A percentile compares a stretch with the other conserved stretches of the same genome.
phyloP scores from a whole-genome alignment of 2,329 filamentous ascomycete species.

The Talaromyces sp. region DNA sequence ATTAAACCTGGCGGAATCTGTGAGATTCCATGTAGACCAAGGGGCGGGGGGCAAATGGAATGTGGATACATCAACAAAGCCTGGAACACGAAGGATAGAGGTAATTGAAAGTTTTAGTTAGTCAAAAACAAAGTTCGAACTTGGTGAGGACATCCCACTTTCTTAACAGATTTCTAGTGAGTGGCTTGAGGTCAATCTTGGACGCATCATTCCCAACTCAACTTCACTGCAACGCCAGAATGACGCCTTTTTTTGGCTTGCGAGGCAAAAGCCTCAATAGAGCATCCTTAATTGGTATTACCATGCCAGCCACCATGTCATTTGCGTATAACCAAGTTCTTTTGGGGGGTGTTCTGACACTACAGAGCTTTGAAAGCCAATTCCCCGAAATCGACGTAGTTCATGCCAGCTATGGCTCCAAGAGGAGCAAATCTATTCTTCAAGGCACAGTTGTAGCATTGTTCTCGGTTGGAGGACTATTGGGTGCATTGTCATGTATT shows the following conservation, averaged over 20 bases:
- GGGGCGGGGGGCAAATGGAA: too few relatives aligned
- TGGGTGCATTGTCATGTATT: not conserved
- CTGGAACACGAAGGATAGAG: too few relatives aligned
- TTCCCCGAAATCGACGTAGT: slow-evolving; percentile 10
- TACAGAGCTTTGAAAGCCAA: slow-evolving; percentile 14
- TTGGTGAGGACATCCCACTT: too few relatives aligned
- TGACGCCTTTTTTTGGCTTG: slow-evolving; percentile 16
- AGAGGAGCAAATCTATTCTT: not conserved
- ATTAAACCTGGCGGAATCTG: too few relatives aligned
- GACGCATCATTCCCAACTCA: too few relatives aligned
- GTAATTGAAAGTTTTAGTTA: too few relatives aligned
- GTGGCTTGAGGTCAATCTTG: too few relatives aligned
- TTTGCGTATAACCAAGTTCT: slow-evolving; percentile 19
- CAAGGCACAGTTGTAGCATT: not conserved
- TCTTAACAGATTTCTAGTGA: too few relatives aligned
- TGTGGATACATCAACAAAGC: too few relatives aligned
- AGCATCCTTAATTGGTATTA: slow-evolving; percentile 11
- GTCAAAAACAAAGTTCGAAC: too few relatives aligned
- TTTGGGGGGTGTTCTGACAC: slow-evolving; percentile 19
- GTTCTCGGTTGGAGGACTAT: not conserved
- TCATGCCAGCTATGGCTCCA: not conserved
- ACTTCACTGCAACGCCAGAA: not conserved
- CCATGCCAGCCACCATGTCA: slow-evolving; percentile 18
- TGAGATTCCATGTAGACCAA: too few relatives aligned
- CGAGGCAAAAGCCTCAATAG: slow-evolving; percentile 18